Percentiles rank a stretch among this genome's conserved stretches.
phyloP scores from a whole-genome alignment of 441 rosid genomes.

The Flueggea neowawraea region DNA sequence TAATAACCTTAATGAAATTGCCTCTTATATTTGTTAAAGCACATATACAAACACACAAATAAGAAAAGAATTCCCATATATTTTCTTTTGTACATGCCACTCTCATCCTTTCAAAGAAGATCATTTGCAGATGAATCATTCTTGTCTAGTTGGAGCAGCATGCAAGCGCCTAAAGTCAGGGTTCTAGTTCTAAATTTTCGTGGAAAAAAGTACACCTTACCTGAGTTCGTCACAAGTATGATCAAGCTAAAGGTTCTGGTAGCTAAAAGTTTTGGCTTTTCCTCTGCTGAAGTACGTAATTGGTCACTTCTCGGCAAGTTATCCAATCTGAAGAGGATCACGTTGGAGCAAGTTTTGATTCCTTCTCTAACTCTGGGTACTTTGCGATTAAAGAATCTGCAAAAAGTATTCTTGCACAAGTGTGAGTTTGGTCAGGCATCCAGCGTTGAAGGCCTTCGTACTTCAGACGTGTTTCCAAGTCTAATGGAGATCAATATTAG shows the following conservation, averaged over 20 bases:
- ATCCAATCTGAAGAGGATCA: constrained; percentile 44
- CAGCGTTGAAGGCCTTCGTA: not conserved
- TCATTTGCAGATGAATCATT: constrained; percentile 48
- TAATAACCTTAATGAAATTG: no score
- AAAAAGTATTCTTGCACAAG: constrained; percentile 31
- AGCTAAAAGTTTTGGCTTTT: constrained; percentile 27
- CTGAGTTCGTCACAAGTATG: constrained; percentile 40
- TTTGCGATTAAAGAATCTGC: constrained; percentile 16
- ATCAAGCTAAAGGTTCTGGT: constrained; percentile 36
- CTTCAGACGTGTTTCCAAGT: constrained; percentile 30
- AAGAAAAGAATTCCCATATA: no score
- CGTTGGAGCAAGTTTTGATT: constrained; percentile 39
- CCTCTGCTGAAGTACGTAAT: constrained; percentile 25
- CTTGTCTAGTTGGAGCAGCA: constrained; percentile 34
- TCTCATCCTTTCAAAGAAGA: not conserved
- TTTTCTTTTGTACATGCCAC: no score
- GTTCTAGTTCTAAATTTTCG: constrained; percentile 41
- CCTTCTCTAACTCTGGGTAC: constrained; percentile 14
- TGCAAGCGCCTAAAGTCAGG: constrained; percentile 40
- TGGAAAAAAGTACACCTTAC: constrained; percentile 31
- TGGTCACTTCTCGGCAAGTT: constrained; percentile 26
- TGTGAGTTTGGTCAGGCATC: constrained; percentile 25
- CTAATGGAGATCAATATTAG: constrained; percentile 53
- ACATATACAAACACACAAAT: no score
- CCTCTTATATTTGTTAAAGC: no score